Evolutionary conservation across 257 asterid species (phyloP), one percentile per base, ranked within the genome.

Genomic region (Gynochthodes officinalis): DNA sequence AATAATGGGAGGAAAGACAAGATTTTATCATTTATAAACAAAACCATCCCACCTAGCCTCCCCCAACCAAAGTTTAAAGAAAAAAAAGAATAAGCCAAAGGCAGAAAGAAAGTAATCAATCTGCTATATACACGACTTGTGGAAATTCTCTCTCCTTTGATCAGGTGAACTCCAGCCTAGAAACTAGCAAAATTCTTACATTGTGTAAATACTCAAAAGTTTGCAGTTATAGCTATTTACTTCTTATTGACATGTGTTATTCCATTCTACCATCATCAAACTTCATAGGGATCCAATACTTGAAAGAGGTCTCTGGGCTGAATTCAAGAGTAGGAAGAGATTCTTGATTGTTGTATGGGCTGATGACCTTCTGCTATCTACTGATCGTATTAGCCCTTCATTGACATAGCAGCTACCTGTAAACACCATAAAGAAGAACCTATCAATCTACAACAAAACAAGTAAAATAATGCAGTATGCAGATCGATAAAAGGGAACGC

Each of bases 111-210:
- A 37, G 5, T 25, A 50, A 6, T 50, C 61, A 30, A 68, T 19
- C 4, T 9, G 32, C 35, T 50, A 50, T 69, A 27, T 52, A 69
- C 58, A 48, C 21, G 33, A 53, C 46, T 30, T 30, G 48, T 33
- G 40, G 63, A 52, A 69, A 69, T 50, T 69, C 50, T 9, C 60
- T 37, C 55, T 32, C 55, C 35, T 30, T 48, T 68, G 5, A 49
- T 43, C 70, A 42, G 43, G 33, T 9, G 52, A 66, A n/a, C 18
- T 46, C 71, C 71, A n/a, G 11, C 39, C 25, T 30, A 32, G 44
- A 9, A 67, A 49, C 60, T 18, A 49, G 28, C 62, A 68, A 53
- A 33, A 68, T 32, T 43, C 4, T 8, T 49, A 30, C 18, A 49
- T 7, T 4, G 10, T 46, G 16, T 48, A 32, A 18, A 7, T 4